Percentiles rank a stretch among this genome's conserved stretches.
These are phyloP conservation scores for Ploettnerulaceae sp. DNA, from an alignment of 2,329 filamentous ascomycete species.

Conservation along the genomic window DNA sequence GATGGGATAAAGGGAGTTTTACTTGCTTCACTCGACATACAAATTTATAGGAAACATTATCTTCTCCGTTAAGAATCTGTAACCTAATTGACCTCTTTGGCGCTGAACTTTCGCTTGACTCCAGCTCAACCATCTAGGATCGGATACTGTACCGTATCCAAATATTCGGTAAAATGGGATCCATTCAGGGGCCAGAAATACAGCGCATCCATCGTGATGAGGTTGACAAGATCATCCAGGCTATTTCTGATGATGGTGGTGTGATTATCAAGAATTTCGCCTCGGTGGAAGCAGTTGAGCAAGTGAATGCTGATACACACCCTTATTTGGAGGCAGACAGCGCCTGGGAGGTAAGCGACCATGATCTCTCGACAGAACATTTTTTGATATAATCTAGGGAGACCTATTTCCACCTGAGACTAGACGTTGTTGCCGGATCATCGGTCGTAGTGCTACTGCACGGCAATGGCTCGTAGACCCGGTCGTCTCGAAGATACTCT, in stretches of 20 bases:
- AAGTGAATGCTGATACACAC: conserved; percentile 16
- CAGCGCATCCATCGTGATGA: conserved; percentile 14
- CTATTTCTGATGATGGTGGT: conserved; percentile 16
- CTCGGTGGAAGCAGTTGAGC: conserved; percentile 15
- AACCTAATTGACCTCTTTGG: no score
- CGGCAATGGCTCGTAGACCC: conserved; percentile 24
- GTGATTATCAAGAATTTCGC: conserved; percentile 19
- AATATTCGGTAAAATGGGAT: conserved; percentile 9
- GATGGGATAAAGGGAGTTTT: no score
- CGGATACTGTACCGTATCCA: no score
- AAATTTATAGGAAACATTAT: not conserved
- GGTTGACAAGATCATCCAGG: conserved; percentile 15
- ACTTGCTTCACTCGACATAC: not conserved
- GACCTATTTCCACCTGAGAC: conserved; percentile 27
- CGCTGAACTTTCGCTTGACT: no score
- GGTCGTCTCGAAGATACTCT: conserved; percentile 19
- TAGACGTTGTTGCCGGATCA: conserved; percentile 22
- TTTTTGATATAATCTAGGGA: not conserved
- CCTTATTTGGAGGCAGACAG: conserved; percentile 26
- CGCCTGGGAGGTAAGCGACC: conserved; percentile 22
- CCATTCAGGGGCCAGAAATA: conserved; percentile 6
- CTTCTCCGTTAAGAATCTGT: no score
- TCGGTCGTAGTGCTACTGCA: conserved; percentile 17
- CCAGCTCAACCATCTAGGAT: no score
- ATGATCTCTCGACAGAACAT: not conserved